Evolutionary conservation across 1,284 basidiomycete species (phyloP).

Genomic region (Inonotus hispidus): DNA sequence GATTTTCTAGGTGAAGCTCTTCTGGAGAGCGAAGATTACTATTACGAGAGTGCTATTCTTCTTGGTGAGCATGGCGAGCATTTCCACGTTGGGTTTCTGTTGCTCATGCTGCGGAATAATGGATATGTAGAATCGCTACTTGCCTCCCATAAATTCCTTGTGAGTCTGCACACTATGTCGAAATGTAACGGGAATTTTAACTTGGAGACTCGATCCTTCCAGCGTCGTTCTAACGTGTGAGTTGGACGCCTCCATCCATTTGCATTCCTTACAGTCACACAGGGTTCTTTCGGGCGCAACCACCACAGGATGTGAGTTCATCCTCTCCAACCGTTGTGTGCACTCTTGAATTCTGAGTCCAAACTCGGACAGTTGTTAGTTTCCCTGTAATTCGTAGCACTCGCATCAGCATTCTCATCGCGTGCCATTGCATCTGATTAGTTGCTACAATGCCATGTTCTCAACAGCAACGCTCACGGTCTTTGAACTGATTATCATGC

Average conservation of each 20-base stretch:
- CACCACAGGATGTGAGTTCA: slow-evolving; percentile 3
- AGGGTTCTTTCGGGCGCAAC: slow-evolving; percentile 13
- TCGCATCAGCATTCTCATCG: background rate
- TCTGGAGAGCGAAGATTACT: slow-evolving; percentile 8
- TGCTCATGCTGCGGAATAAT: background rate
- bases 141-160: slow-evolving; percentile 12
- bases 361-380: slow-evolving; percentile 10
- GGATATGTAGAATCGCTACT: slow-evolving; percentile 14
- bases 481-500: slow-evolving; percentile 15
- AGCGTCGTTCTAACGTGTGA: slow-evolving; percentile 13
- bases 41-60: slow-evolving; percentile 12
- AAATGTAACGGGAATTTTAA: background rate
- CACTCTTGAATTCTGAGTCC: background rate
- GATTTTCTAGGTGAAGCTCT: slow-evolving; percentile 4
- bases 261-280: background rate
- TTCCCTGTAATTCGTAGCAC: background rate
- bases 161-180: background rate
- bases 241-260: background rate
- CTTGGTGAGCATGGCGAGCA: slow-evolving; percentile 1
- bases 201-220: background rate
- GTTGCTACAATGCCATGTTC: slow-evolving; percentile 10
- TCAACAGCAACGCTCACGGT: slow-evolving; percentile 9
- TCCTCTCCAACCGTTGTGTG: background rate
- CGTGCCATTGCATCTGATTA: background rate
- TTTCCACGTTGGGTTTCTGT: background rate